These are phyloP conservation scores for Yamadazyma triangularis DNA, from an alignment of 1,139 yeast genomes.

Conservation along the genomic window DNA sequence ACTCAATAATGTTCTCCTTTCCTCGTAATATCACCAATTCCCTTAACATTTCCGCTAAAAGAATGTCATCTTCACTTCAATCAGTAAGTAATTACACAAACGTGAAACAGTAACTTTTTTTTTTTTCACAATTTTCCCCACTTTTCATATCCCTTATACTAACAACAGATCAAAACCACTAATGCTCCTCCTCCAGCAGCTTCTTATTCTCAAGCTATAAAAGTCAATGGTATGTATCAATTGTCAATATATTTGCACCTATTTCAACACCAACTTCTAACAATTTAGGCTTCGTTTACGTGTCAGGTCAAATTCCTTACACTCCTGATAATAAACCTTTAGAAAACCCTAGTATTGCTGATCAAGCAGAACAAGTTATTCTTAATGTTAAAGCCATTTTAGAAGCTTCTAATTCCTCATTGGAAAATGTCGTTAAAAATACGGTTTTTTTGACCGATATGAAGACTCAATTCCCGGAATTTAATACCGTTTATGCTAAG, in stretches of 20 bases:
- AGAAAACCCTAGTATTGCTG: constrained; percentile 62
- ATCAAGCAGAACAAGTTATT: constrained; percentile 81
- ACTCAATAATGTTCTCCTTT: constrained; percentile 10
- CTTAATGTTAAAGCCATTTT: constrained; percentile 72
- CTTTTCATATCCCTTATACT: too few species aligned
- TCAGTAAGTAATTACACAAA: too few species aligned
- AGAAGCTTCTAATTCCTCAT: constrained; percentile 76
- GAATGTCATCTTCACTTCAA: constrained; percentile 41
- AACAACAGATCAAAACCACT: constrained; percentile 61
- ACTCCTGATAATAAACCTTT: constrained; percentile 80
- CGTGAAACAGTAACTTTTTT: too few species aligned
- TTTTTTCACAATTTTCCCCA: too few species aligned
- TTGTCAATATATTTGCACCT: too few species aligned
- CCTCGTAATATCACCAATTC: constrained; percentile 10
- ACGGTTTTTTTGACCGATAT: constrained; percentile 88
- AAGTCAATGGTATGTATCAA: constrained; percentile 82
- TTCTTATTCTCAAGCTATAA: constrained; percentile 89
- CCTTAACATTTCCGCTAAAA: constrained; percentile 10
- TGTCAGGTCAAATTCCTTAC: constrained; percentile 94
- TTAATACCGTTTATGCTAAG: constrained; percentile 78
- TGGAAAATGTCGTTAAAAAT: constrained; percentile 79
- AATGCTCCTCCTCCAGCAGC: constrained; percentile 96
- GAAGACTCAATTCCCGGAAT: constrained; percentile 65
- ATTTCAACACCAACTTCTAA: too few species aligned
- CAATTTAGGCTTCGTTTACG: constrained; percentile 78